A percentile compares a stretch with the other conserved stretches of the same genome.
Conservation (phyloP, 352 stramenopile genomes). For the Pythium biforme region DNA sequence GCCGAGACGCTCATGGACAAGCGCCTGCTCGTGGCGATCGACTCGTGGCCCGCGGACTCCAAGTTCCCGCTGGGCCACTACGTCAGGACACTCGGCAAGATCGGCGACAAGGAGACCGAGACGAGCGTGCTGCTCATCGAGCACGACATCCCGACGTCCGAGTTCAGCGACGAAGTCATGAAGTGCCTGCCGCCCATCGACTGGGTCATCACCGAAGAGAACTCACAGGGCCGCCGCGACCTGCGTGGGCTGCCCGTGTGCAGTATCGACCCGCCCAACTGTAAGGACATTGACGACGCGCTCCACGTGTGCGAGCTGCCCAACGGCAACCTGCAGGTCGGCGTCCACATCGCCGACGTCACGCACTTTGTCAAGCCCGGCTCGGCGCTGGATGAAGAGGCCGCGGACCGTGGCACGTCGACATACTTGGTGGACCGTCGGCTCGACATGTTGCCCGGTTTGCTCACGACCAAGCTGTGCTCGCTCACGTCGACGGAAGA, state of each 20-base stretch:
- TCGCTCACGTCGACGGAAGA: slow-evolving; percentile 88
- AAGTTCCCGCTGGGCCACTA: slow-evolving; percentile 96
- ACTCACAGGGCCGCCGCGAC: slow-evolving; percentile 89
- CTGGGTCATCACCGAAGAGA: slow-evolving; percentile 95
- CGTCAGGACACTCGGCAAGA: slow-evolving; percentile 93
- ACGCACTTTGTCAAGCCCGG: slow-evolving; percentile 97
- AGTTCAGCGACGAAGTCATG: slow-evolving; percentile 89
- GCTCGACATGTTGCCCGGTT: slow-evolving; percentile 97
- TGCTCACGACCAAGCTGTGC: slow-evolving; percentile 98
- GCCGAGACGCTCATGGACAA: slow-evolving; percentile 90
- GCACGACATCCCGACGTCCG: slow-evolving; percentile 93
- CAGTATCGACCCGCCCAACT: slow-evolving; percentile 89
- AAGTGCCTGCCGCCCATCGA: slow-evolving; percentile 91
- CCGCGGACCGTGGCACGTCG: slow-evolving; percentile 89
- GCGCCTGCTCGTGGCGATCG: slow-evolving; percentile 93
- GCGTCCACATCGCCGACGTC: slow-evolving; percentile 99
- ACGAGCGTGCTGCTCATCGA: slow-evolving; percentile 95
- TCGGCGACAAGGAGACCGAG: slow-evolving; percentile 97
- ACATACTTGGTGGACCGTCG: slow-evolving; percentile 98
- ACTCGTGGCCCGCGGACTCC: slow-evolving; percentile 91
- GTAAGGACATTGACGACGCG: slow-evolving; percentile 99
- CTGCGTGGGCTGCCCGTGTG: slow-evolving; percentile 92
- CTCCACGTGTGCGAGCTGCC: slow-evolving; percentile 92
- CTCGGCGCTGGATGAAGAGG: slow-evolving; percentile 95
- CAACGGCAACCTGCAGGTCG: slow-evolving; percentile 93